Evolutionary conservation across 345 rosid genomes (phyloP).

Genomic region (Leavenworthia alabamica): DNA sequence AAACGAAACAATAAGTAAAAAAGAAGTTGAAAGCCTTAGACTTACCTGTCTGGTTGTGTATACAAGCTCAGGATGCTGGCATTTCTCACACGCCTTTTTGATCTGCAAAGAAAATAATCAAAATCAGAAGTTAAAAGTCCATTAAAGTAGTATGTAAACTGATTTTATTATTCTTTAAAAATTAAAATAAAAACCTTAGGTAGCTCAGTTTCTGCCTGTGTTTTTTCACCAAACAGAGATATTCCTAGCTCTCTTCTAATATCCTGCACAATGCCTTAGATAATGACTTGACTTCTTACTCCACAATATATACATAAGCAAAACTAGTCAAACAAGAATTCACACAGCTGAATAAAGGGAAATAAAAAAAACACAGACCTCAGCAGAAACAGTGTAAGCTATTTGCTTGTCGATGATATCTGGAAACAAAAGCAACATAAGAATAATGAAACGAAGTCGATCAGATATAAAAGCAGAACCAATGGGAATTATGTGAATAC

Average conservation of each 20-base stretch:
- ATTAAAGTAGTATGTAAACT: no score
- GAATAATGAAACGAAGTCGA: background rate
- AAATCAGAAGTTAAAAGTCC: no score
- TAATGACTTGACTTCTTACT: no score
- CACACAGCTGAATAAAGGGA: background rate
- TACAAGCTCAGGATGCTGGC: slow-evolving; percentile 29
- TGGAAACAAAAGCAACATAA: slow-evolving; percentile 1
- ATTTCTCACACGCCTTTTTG: slow-evolving; percentile 30
- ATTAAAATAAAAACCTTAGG: slow-evolving; percentile 29
- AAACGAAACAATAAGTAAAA: background rate
- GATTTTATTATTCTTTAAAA: no score
- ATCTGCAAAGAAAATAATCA: slow-evolving; percentile 13
- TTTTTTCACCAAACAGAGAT: slow-evolving; percentile 18
- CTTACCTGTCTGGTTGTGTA: slow-evolving; percentile 30
- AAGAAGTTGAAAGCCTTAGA: background rate
- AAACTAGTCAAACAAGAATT: background rate
- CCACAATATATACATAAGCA: no score
- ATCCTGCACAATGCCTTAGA: no score
- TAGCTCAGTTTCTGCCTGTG: slow-evolving; percentile 19
- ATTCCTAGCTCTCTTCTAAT: slow-evolving; percentile 26
- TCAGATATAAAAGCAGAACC: background rate
- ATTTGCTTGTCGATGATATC: slow-evolving; percentile 17
- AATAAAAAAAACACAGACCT: background rate
- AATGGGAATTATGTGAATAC: background rate
- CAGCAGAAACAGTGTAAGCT: slow-evolving; percentile 1